A percentile compares a stretch with the other conserved stretches of the same genome.
phyloP scores from a whole-genome alignment of 768 basidiomycete species.

The Naematelia encephala region DNA sequence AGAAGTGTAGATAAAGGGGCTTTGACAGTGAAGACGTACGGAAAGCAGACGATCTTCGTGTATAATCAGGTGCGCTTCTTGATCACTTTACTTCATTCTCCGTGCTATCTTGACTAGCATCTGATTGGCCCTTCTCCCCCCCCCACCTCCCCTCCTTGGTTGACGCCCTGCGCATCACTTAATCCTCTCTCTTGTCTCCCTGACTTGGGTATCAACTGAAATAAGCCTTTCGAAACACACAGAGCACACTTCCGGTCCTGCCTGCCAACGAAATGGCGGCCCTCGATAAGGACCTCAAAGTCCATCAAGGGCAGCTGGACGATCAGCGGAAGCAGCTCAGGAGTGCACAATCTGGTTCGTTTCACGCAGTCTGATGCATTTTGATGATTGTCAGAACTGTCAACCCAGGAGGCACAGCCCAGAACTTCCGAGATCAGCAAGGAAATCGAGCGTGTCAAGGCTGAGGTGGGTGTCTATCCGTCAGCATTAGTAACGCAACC shows the following conservation, averaged over 20 bases:
- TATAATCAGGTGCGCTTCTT: conserved; percentile 57
- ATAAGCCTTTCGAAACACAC: not conserved
- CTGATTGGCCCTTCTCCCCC: not conserved
- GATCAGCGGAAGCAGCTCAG: conserved; percentile 59
- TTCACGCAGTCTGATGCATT: not conserved
- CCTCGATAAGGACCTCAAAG: conserved; percentile 55
- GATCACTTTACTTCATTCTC: not conserved
- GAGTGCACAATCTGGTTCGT: conserved; percentile 56
- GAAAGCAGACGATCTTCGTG: conserved; percentile 83
- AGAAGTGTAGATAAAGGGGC: conserved; percentile 64
- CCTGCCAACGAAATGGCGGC: conserved; percentile 61
- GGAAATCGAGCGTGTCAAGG: conserved; percentile 58
- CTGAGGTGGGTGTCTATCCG: conserved; percentile 56
- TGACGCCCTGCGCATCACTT: not conserved
- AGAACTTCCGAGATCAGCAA: conserved; percentile 65
- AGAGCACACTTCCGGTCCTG: conserved; percentile 66
- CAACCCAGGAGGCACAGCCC: conserved; percentile 53
- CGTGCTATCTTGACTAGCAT: not conserved
- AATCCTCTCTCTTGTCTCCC: not conserved
- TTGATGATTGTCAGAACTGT: not conserved
- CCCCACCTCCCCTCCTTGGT: not conserved
- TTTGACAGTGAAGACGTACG: conserved; percentile 77
- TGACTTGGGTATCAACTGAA: not conserved
- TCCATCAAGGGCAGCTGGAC: conserved; percentile 26
- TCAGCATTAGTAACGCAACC: conserved; percentile 16